Evolutionary conservation across 371 early-diverging fungal genomes (phyloP), one percentile per base, ranked within the genome.

Genomic region (Rhizopus arrhizus): DNA sequence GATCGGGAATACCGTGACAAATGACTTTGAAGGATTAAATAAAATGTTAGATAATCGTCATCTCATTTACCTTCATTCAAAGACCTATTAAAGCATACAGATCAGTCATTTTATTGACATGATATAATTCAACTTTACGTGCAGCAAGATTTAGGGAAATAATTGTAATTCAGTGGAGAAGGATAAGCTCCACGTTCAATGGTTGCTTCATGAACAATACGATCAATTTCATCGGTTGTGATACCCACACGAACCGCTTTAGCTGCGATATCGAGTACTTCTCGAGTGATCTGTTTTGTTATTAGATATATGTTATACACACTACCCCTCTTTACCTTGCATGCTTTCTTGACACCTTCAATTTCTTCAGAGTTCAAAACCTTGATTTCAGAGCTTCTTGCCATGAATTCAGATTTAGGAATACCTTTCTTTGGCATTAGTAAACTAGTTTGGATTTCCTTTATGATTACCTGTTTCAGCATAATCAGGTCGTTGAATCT

Each of bases 1-100:
- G 68, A 74, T 97, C 97, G 3, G 97, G 97, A 57, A 97, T 93
- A 51, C 97, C 95, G 66, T 91, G 93, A 38, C 92, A 92, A 65
- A 94, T 91, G 36, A 90, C 88, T 77, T 51, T 47, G 28, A 6
- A 15, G 22, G 22, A 22, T 22, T 22, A 22, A 22, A 22, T 22
- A 22, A 22, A 22, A 22, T 22, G 22, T 22, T 22, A 22, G 22
- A 22, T 2, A 22, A 22, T 22, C 22, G 22, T 22, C 22, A 22
- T 5, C 29, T 35, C 22, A 38, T 13, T 15, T 73, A 73, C 78
- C 75, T 77, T 87, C 87, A 60, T 87, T 87, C 31, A 87, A 78
- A 11, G 87, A 87, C 54, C 66, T 74, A 68, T 47, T 29, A 36
- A 28, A 29, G 16, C 34, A 16, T 32, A 52, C 33, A 48, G 58